Percentiles rank a stretch among this genome's conserved stretches.
These are phyloP conservation scores for Athelia sp. DNA, from an alignment of 1,284 basidiomycete species.

Conservation along the genomic window DNA sequence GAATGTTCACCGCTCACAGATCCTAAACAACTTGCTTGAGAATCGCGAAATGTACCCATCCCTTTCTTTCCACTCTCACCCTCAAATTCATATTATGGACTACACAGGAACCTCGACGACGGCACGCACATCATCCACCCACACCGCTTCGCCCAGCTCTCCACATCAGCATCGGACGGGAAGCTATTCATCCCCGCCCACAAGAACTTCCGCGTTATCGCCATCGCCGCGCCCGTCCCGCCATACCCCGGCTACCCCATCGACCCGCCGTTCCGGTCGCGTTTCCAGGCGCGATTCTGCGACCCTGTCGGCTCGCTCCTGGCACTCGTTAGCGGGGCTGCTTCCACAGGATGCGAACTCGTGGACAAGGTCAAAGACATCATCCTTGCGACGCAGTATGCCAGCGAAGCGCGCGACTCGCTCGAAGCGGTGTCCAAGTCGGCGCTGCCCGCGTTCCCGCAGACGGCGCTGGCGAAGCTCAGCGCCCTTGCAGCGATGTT, in stretches of 20 bases:
- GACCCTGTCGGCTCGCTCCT: conserved; percentile 55
- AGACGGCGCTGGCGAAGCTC: conserved; percentile 54
- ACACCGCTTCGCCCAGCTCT: conserved; percentile 47
- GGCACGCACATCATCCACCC: conserved; percentile 71
- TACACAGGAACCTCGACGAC: conserved; percentile 62
- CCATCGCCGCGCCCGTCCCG: conserved; percentile 61
- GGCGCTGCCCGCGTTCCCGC: conserved; percentile 54
- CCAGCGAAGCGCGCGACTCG: conserved; percentile 47
- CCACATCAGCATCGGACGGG: conserved; percentile 27
- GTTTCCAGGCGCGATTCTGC: conserved; percentile 63
- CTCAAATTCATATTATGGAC: too few relatives aligned
- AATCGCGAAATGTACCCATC: conserved; percentile 55
- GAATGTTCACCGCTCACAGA: too few relatives aligned
- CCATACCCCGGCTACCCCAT: conserved; percentile 63
- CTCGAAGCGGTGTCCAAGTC: conserved; percentile 47
- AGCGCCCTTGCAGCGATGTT: conserved; percentile 38
- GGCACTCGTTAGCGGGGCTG: conserved; percentile 28
- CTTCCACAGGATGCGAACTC: conserved; percentile 14
- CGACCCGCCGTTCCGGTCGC: conserved; percentile 64
- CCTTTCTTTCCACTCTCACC: too few relatives aligned
- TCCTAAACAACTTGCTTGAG: conserved; percentile 63
- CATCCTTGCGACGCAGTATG: conserved; percentile 56
- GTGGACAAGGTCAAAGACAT: conserved; percentile 45
- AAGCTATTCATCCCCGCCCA: conserved; percentile 51
- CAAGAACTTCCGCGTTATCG: conserved; percentile 58